Percentiles rank a stretch among this genome's conserved stretches.
These are phyloP conservation scores for Myrica gale DNA, from an alignment of 306 rosid genomes.

Conservation along the genomic window DNA sequence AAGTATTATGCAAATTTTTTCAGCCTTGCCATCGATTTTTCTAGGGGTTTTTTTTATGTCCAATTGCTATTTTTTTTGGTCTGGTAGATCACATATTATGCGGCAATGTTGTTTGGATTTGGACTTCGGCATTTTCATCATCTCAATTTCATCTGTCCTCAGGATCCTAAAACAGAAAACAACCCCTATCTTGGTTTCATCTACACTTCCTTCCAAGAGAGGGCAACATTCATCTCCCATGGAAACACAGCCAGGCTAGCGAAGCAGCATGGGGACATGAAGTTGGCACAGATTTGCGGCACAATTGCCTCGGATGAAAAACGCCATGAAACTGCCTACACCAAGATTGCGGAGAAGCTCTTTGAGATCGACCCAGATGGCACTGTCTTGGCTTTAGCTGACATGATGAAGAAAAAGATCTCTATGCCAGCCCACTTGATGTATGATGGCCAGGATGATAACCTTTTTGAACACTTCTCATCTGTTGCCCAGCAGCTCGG, in stretches of 20 bases:
- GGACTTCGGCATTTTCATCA: background rate
- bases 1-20: background rate
- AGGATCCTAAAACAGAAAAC: slow-evolving; percentile 61
- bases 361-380: slow-evolving; percentile 54
- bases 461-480: slow-evolving; percentile 46
- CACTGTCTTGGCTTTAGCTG: slow-evolving; percentile 52
- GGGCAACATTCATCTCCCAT: slow-evolving; percentile 60
- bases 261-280: slow-evolving; percentile 50
- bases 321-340: slow-evolving; percentile 55
- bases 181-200: slow-evolving; percentile 56
- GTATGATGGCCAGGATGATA: slow-evolving; percentile 46
- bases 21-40: background rate
- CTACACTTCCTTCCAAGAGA: slow-evolving; percentile 63
- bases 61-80: background rate
- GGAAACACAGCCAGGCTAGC: slow-evolving; percentile 62
- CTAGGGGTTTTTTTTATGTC: background rate
- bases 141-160: background rate
- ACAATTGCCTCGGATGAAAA: slow-evolving; percentile 58
- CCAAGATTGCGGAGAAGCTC: slow-evolving; percentile 61
- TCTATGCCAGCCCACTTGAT: slow-evolving; percentile 61
- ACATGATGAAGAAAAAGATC: slow-evolving; percentile 60
- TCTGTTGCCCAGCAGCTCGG: slow-evolving; percentile 51
- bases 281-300: slow-evolving; percentile 55
- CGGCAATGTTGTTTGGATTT: background rate
- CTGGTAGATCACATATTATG: background rate